Base-by-base conservation (phyloP, 2,329 filamentous ascomycete genomes). In the Aspergillus luchuensis region DNA sequence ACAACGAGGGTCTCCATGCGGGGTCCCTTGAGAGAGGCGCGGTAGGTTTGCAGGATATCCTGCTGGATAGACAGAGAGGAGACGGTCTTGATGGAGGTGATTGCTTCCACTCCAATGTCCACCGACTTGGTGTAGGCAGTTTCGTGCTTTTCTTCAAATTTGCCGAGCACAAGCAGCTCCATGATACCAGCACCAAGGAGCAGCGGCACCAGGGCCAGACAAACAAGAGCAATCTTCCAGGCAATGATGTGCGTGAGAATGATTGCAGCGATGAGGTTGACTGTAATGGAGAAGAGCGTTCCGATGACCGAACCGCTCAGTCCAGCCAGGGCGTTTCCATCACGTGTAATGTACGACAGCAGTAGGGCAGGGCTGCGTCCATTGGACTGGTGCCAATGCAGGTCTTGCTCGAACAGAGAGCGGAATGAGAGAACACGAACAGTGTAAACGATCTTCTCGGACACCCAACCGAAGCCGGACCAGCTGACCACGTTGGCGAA, bases 171-270 rank as follows among this genome's bases (percentile, higher is more conserved):
- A 6, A 66, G 82, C 15, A 92, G 80, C 64, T 90, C 85, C 84
- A 92, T 86, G 63, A 90, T 83, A 0, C 90, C 89, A 0, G 88
- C 83, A 1, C 86, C 87, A 0, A 92, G 80, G 5, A 91, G 82
- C 8, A 92, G 75, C 0, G 90, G 90, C 0, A 92, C 85, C 8
- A 86, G 81, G 0, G 89, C 83, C 5, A 92, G 79, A 57, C 88
- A 89, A 3, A 92, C 89, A 13, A 92, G 76, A 0, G 89, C 89
- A 62, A 92, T 91, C 69, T 86, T 89, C 90, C 90, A 92, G 2
- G 88, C 88, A 50, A 92, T 80, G 48, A 91, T 85, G 63, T 90
- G 88, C 0, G 89, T 86, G 8, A 92, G 71, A 30, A 89, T 84
- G 57, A 91, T 87, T 1, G 87, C 88, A 0, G 84, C 85, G 15